Evolutionary conservation across 2,329 filamentous ascomycete genomes (phyloP).

Genomic region (Hymenoscyphus linearis): DNA sequence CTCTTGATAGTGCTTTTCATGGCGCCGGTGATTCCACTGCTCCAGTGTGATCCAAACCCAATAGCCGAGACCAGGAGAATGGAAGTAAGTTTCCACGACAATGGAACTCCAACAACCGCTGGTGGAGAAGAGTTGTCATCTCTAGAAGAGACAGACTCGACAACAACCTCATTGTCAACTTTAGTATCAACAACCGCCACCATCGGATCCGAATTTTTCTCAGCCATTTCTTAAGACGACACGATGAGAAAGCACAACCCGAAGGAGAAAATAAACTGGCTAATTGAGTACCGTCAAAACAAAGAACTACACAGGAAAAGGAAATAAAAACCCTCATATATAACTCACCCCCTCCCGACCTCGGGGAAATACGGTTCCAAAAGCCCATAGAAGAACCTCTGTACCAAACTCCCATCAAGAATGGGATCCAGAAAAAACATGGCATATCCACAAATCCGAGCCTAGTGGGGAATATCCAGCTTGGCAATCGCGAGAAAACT

Average conservation of each 20-base stretch:
- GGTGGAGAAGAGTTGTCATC: neutral
- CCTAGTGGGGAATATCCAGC: neutral
- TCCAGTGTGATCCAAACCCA: conserved; percentile 56
- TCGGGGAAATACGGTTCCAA: neutral
- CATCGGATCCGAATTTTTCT: neutral
- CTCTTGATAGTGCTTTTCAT: conserved; percentile 59
- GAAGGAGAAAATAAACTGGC: neutral
- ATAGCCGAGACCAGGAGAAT: conserved; percentile 48
- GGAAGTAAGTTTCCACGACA: conserved; percentile 35
- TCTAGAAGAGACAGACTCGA: neutral
- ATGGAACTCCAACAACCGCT: conserved; percentile 14
- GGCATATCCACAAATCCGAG: neutral
- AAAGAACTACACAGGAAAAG: neutral
- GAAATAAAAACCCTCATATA: neutral
- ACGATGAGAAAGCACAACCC: neutral
- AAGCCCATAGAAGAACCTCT: neutral
- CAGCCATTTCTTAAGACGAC: neutral
- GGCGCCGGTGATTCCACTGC: conserved; percentile 53
- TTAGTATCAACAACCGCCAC: neutral
- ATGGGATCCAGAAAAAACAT: neutral
- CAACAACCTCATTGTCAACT: neutral
- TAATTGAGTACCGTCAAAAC: neutral
- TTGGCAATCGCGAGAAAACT: neutral
- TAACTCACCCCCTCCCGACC: neutral
- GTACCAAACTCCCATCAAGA: neutral